Conservation (phyloP, 2,329 filamentous ascomycete species). For the Botrytis fragariae region DNA sequence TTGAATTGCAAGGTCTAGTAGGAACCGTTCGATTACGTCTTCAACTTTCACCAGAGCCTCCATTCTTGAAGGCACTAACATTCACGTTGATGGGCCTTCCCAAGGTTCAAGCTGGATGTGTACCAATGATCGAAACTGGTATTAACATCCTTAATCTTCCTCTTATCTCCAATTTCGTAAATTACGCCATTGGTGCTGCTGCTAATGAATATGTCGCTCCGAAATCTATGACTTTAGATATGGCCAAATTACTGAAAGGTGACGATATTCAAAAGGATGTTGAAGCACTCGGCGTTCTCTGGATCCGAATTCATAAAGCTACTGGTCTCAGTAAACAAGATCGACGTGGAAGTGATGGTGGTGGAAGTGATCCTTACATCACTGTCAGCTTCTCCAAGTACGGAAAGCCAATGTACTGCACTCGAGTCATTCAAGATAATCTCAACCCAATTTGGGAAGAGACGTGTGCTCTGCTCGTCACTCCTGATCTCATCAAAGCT, state of each 20-base stretch:
- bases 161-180: conserved; percentile 79
- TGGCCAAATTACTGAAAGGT: conserved; percentile 85
- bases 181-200: conserved; percentile 76
- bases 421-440: conserved; percentile 90
- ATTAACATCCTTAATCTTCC: conserved; percentile 90
- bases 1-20: conserved; percentile 87
- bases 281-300: conserved; percentile 82
- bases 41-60: conserved; percentile 84
- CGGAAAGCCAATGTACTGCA: conserved; percentile 96
- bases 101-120: conserved; percentile 83
- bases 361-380: conserved; percentile 93
- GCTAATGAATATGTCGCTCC: conserved; percentile 91
- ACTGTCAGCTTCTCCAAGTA: conserved; percentile 95
- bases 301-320: conserved; percentile 87
- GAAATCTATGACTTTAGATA: conserved; percentile 88
- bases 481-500: conserved; percentile 84
- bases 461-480: conserved; percentile 79
- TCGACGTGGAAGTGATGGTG: conserved; percentile 72
- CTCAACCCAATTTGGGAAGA: conserved; percentile 93
- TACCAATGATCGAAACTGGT: conserved; percentile 87
- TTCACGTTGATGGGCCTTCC: conserved; percentile 94
- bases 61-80: conserved; percentile 87
- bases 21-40: conserved; percentile 81
- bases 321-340: conserved; percentile 90
- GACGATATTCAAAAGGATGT: conserved; percentile 91